phyloP scores from a whole-genome alignment of 306 rosid species.

The Elaeagnus macrophylla region DNA sequence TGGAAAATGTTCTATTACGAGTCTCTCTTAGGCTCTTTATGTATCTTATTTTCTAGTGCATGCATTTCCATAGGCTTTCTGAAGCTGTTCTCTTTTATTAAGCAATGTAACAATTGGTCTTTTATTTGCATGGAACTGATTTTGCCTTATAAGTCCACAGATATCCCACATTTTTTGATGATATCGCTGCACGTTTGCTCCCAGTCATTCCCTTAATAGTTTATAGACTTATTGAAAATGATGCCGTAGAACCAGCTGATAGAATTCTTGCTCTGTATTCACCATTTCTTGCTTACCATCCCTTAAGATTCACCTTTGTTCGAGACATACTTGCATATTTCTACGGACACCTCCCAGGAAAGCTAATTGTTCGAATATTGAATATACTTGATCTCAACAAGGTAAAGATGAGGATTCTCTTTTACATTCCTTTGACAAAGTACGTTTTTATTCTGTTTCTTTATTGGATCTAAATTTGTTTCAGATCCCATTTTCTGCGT shows the following conservation, averaged over 20 bases:
- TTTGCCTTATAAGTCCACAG: slow-evolving; percentile 32
- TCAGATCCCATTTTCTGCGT: slow-evolving; percentile 91
- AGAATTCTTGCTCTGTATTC: slow-evolving; percentile 58
- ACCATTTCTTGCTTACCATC: slow-evolving; percentile 63
- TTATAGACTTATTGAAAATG: slow-evolving; percentile 91
- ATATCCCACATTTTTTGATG: slow-evolving; percentile 88
- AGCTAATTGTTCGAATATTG: slow-evolving; percentile 75
- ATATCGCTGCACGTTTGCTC: slow-evolving; percentile 84
- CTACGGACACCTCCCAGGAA: slow-evolving; percentile 81
- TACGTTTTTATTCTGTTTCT: slow-evolving; percentile 8
- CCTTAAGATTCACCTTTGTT: slow-evolving; percentile 86
- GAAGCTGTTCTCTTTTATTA: neutral
- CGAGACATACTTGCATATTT: slow-evolving; percentile 97
- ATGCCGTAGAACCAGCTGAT: slow-evolving; percentile 77
- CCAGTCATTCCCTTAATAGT: slow-evolving; percentile 87
- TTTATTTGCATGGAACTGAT: slow-evolving; percentile 19
- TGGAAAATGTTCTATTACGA: too few relatives aligned
- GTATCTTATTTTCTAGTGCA: too few relatives aligned
- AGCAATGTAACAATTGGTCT: neutral
- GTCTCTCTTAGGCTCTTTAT: too few relatives aligned
- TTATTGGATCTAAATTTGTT: slow-evolving; percentile 24
- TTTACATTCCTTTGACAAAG: slow-evolving; percentile 1
- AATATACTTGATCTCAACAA: slow-evolving; percentile 67
- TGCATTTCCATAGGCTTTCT: neutral
- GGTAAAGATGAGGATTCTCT: slow-evolving; percentile 36